Percentiles rank a stretch among this genome's conserved stretches.
Evolutionary conservation across 106 monocot species (phyloP).

Genomic region (Phalaenopsis equestris): DNA sequence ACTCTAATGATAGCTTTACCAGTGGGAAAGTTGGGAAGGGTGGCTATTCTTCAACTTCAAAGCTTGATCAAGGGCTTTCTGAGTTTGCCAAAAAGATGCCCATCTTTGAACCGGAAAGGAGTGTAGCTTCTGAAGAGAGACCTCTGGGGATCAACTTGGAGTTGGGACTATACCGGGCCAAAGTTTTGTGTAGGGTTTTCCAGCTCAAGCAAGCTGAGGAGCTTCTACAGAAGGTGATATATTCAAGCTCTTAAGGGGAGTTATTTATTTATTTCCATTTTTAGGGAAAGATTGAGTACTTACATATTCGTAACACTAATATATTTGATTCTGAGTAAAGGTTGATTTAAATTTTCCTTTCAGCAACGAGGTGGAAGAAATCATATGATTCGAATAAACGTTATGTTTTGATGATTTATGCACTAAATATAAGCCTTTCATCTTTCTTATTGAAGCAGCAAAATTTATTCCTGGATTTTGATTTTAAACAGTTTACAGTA

Average conservation of each 20-base stretch:
- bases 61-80: conserved; percentile 42
- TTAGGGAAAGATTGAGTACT: background rate
- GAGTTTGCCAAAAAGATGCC: conserved; percentile 84
- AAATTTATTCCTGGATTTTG: too few species aligned
- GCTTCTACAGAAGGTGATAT: conserved; percentile 62
- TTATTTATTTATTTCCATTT: background rate
- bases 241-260: background rate
- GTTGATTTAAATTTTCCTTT: background rate
- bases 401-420: too few species aligned
- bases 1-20: conserved; percentile 1
- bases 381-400: background rate
- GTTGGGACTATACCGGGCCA: conserved; percentile 76
- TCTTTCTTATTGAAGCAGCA: too few species aligned
- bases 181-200: conserved; percentile 70
- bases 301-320: background rate
- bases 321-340: background rate
- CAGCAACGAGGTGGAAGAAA: background rate
- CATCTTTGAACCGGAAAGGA: conserved; percentile 81
- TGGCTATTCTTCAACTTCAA: conserved; percentile 12
- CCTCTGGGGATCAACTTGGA: conserved; percentile 81
- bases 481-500: too few species aligned
- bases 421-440: too few species aligned
- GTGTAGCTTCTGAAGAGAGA: conserved; percentile 29
- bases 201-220: conserved; percentile 66
- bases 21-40: conserved; percentile 9